Base-by-base conservation (phyloP, 768 basidiomycete species). In the Calocybe gangraenosa region DNA sequence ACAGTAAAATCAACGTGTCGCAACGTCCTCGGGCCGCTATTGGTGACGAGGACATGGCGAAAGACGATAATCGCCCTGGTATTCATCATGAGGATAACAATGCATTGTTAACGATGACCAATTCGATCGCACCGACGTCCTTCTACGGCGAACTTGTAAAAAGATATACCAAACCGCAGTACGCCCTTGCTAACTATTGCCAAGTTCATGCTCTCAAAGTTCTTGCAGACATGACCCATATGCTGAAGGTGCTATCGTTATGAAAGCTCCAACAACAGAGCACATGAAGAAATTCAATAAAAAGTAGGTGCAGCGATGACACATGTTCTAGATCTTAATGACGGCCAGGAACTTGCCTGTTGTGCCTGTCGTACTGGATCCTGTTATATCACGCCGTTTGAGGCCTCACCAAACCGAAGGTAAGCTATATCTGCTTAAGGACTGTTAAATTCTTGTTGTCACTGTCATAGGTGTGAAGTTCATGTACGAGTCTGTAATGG, bases 401-500 rank as follows among this genome's bases (percentile, higher is more conserved):
- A 74, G 95, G 41, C 80, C 85, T 11, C 96, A 99, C 66, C 96
- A 99, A 58, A 72, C 76, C 37, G 93, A 96, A 74, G 93, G 92
- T 78, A 44, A 57, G 41, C 21, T 7, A 8, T 5, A 11, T 36
- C 19, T 15, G 35, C 33, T 17, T 18, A 11, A 11, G 6, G 25
- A 28, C 25, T 49, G 10, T 23, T 47, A 34, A 4, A 9, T 49
- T 25, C 44, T 35, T 34, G 6, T 15, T 15, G 14, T 36, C 18
- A 49, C 40, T 21, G 37, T 11, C 33, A 19, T 3, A 85, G 85
- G 90, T 22, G 75, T 92, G 25, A 78, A 79, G 60, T 99, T 99
- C 64, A 68, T 99, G 70, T 99, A 99, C 58, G 91, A 94, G 58
- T 91, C 86, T 57, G 87, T 94, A 14, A 97, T 97, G 92, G 94